phyloP scores from a whole-genome alignment of 2,329 filamentous ascomycete species.

The Fusarium sp. region DNA sequence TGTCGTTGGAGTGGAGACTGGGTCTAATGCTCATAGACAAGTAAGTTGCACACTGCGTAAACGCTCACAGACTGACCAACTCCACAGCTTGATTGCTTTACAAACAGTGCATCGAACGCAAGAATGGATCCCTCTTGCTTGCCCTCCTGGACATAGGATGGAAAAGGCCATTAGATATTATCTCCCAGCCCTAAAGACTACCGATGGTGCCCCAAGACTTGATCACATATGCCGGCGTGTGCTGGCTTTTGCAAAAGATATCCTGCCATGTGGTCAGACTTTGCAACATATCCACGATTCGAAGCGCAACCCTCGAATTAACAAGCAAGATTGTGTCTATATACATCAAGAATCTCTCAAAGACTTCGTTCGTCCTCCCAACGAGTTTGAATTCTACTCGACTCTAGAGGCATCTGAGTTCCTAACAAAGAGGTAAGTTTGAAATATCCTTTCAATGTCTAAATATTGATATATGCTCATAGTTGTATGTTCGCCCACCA shows the following conservation, averaged over 20 bases:
- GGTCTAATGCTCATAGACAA: neutral
- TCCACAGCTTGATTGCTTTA: neutral
- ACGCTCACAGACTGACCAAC: fast-evolving
- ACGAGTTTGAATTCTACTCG: too few species aligned
- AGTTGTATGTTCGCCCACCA: neutral
- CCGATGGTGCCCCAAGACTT: neutral
- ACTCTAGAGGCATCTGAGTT: too few species aligned
- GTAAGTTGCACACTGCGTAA: neutral
- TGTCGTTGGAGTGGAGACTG: neutral
- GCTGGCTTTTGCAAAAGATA: fast-evolving
- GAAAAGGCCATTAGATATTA: neutral
- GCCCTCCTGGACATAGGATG: neutral
- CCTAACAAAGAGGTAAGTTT: too few species aligned
- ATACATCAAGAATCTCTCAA: neutral
- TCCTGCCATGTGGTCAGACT: neutral
- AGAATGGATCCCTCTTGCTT: neutral
- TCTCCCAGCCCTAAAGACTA: neutral
- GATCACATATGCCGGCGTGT: fast-evolving
- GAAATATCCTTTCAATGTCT: too few species aligned
- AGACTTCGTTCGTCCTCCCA: too few species aligned
- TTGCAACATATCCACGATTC: neutral
- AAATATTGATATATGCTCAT: neutral
- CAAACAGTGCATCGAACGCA: neutral
- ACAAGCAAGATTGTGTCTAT: too few species aligned
- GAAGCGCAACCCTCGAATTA: neutral